Percentiles rank a stretch among this genome's conserved stretches.
phyloP scores from a whole-genome alignment of 2,329 filamentous ascomycete species.

The Fusarium tupiense region DNA sequence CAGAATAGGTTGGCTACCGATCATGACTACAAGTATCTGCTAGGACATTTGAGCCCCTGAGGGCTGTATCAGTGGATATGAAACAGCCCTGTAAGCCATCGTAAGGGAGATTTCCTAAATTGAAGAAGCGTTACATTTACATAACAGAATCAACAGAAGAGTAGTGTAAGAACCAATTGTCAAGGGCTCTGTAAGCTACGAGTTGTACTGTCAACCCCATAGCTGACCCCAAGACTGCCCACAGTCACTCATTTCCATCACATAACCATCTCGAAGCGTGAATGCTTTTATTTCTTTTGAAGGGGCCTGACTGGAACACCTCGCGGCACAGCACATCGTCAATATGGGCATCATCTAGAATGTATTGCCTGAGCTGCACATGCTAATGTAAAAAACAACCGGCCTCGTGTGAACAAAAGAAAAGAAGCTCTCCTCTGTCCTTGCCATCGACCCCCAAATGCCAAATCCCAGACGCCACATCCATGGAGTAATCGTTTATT shows the following conservation, averaged over 20 bases:
- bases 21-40: too few relatives aligned
- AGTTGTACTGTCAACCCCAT: neutral
- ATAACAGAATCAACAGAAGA: neutral
- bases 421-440: conserved; percentile 45
- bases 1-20: too few relatives aligned
- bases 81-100: conserved; percentile 3
- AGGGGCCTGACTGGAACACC: conserved; percentile 31
- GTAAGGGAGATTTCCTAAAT: neutral
- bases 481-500: conserved; percentile 63
- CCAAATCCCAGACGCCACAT: conserved; percentile 59
- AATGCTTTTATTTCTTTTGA: conserved; percentile 37
- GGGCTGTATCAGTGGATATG: conserved; percentile 13
- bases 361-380: conserved; percentile 51
- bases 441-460: conserved; percentile 51
- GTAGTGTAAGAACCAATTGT: neutral
- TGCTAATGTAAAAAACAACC: conserved; percentile 56
- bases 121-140: neutral
- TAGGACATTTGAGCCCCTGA: too few relatives aligned
- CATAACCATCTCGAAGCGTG: conserved; percentile 28
- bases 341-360: conserved; percentile 50
- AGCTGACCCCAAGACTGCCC: neutral
- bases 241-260: neutral
- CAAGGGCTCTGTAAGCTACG: neutral
- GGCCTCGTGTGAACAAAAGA: conserved; percentile 49
- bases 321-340: conserved; percentile 35